Base-by-base conservation (phyloP, 2,329 filamentous ascomycete species). In the Elsinoe necatrix region DNA sequence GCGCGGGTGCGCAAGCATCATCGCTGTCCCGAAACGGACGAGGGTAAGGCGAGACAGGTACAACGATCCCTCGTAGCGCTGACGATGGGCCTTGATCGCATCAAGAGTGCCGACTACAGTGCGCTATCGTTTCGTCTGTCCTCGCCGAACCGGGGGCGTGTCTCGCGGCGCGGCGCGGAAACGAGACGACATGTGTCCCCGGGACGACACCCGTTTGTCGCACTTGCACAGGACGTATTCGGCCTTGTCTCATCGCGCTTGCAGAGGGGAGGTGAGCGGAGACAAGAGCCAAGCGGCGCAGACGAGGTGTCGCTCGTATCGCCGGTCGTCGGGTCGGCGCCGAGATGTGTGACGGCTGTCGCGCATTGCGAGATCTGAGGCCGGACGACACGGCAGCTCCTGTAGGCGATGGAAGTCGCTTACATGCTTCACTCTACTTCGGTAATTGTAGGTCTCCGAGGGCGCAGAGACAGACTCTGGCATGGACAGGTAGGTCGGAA, bases 1-100 rank as follows among this genome's bases (percentile, higher is more conserved):
- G n/a, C n/a, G n/a, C 37, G 27, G 27, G 4, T 9, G 27, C 4
- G 4, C 27, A 4, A 29, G 34, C 34, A 37, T 37, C 34, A 37
- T 45, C 41, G 41, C 41, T 23, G 41, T 45, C 41, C 41, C 41
- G 41, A 45, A 45, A 45, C 41, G 41, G 41, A 45, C 41, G 20
- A 8, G 20, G 20, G 41, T 25, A 45, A 45, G 41, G 41, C 41
- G 23, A 45, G 41, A 45, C 41, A 37, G 9, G 9, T n/a, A 37
- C 14, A 12, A 31, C 29, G 29, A 31, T 31, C 29, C 11, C 29
- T 31, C n/a, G 29, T 31, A 31, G 5, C 34, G 34, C 5, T 37
- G 34, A 37, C 34, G 34, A 37, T 37, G 34, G 34, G 12, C 9
- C 34, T 37, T 37, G 34, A 37, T 37, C 9, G 9, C 9, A n/a